phyloP scores from a whole-genome alignment of 768 basidiomycete genomes.

The Exsudoporus frostii region DNA sequence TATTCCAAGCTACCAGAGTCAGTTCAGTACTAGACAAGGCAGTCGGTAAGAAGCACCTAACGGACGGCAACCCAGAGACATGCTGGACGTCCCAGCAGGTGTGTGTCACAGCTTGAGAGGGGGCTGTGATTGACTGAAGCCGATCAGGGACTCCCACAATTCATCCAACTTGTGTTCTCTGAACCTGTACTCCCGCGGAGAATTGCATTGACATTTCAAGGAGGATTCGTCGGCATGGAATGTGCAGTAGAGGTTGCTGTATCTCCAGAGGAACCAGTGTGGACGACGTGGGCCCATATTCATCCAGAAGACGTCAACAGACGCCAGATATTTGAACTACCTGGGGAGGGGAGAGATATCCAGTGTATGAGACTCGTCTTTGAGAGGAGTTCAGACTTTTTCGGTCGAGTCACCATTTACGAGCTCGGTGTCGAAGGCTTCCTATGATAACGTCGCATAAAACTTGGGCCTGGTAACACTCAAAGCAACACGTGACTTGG shows the following conservation, averaged over 20 bases:
- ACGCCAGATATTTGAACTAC: constrained; percentile 62
- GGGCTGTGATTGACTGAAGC: constrained; percentile 7
- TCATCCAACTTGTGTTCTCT: constrained; percentile 61
- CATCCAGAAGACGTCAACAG: constrained; percentile 80
- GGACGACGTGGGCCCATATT: constrained; percentile 52
- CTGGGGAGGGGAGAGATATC: constrained; percentile 27
- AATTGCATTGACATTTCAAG: constrained; percentile 73
- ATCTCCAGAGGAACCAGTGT: constrained; percentile 36
- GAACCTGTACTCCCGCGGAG: constrained; percentile 49
- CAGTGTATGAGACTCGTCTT: constrained; percentile 63
- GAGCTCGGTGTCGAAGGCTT: constrained; percentile 44
- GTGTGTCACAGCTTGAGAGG: constrained; percentile 7
- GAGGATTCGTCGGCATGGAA: constrained; percentile 75
- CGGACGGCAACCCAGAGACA: constrained; percentile 71
- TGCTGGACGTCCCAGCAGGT: constrained; percentile 74
- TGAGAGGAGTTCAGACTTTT: constrained; percentile 81
- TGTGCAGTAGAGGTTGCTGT: constrained; percentile 48
- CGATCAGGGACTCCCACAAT: constrained; percentile 68
- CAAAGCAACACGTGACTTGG: not conserved
- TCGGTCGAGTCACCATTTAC: constrained; percentile 76
- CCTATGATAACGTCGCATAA: not conserved
- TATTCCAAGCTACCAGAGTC: constrained; percentile 46
- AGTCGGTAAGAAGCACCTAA: constrained; percentile 64
- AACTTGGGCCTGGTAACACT: not conserved
- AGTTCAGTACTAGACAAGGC: constrained; percentile 78